Conservation (phyloP, 2,329 filamentous ascomycete species). For the Fusarium sp. region DNA sequence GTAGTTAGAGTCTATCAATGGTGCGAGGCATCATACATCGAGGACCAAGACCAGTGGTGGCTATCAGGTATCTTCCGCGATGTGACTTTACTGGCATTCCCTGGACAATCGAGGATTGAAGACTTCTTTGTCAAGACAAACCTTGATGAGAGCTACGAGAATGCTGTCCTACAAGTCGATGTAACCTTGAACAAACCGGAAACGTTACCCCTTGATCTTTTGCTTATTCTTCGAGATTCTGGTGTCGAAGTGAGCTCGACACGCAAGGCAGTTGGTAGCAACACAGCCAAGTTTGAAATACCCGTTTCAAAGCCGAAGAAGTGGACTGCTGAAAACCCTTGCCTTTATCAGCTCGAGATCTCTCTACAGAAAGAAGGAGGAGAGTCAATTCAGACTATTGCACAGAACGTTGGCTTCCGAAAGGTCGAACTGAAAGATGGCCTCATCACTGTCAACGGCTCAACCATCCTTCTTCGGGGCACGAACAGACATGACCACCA, state of each 20-base stretch:
- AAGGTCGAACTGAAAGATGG: not conserved
- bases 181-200: fast-evolving
- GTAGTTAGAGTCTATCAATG: slow-evolving; percentile 8
- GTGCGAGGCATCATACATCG: slow-evolving; percentile 6
- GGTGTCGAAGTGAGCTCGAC: not conserved
- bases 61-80: slow-evolving; percentile 17
- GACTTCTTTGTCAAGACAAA: slow-evolving; percentile 9
- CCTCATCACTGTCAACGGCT: not conserved
- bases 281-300: fast-evolving
- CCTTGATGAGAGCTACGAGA: not conserved
- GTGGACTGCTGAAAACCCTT: slow-evolving; percentile 1
- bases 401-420: slow-evolving; percentile 4
- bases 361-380: not conserved
- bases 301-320: not conserved
- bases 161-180: not conserved
- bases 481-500: slow-evolving; percentile 12
- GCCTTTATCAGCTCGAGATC: slow-evolving; percentile 1
- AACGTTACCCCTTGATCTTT: fast-evolving
- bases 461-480: not conserved
- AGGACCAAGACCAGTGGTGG: slow-evolving; percentile 22
- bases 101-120: not conserved
- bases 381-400: not conserved
- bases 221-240: not conserved
- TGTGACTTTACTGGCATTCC: not conserved
- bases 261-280: fast-evolving